These are phyloP conservation scores for Phytopythium ostracodes DNA, from an alignment of 352 stramenopile genomes.

Conservation along the genomic window DNA sequence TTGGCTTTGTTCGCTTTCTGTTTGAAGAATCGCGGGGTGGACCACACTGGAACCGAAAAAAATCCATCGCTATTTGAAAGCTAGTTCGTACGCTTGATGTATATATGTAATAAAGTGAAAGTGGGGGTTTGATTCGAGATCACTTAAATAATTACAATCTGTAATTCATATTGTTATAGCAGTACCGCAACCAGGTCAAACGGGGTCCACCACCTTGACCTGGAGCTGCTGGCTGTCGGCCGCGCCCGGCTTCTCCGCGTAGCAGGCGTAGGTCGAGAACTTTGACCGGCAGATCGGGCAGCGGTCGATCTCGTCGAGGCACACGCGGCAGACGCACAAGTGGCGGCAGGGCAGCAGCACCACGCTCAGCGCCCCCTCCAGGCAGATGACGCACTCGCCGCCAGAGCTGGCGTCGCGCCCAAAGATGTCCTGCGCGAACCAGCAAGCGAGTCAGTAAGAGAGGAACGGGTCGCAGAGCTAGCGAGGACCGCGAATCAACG, in stretches of 20 bases:
- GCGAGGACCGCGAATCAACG: background rate
- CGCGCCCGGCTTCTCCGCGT: slow-evolving; percentile 4
- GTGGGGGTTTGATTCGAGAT: too few relatives aligned
- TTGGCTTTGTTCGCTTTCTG: background rate
- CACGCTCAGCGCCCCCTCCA: slow-evolving; percentile 35
- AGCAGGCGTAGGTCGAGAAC: slow-evolving; percentile 57
- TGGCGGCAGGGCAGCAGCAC: slow-evolving; percentile 64
- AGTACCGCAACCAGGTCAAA: too few relatives aligned
- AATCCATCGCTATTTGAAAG: background rate
- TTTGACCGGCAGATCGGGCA: slow-evolving; percentile 64
- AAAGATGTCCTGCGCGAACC: slow-evolving; percentile 47
- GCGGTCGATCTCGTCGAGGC: slow-evolving; percentile 66
- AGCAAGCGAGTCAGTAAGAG: too few relatives aligned
- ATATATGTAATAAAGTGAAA: background rate
- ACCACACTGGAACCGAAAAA: background rate
- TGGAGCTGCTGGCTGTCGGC: background rate
- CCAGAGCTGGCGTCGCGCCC: slow-evolving; percentile 17
- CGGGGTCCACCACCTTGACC: slow-evolving; percentile 6
- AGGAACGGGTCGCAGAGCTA: too few relatives aligned
- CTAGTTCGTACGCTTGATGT: background rate
- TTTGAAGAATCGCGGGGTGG: background rate
- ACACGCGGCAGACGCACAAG: slow-evolving; percentile 57
- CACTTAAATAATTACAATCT: too few relatives aligned
- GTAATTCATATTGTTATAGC: too few relatives aligned
- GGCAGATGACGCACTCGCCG: slow-evolving; percentile 64